Percentiles rank a stretch among this genome's conserved stretches.
Evolutionary conservation across 192 early-diverging fungal genomes (phyloP).

Genomic region (Dissophora ornata): DNA sequence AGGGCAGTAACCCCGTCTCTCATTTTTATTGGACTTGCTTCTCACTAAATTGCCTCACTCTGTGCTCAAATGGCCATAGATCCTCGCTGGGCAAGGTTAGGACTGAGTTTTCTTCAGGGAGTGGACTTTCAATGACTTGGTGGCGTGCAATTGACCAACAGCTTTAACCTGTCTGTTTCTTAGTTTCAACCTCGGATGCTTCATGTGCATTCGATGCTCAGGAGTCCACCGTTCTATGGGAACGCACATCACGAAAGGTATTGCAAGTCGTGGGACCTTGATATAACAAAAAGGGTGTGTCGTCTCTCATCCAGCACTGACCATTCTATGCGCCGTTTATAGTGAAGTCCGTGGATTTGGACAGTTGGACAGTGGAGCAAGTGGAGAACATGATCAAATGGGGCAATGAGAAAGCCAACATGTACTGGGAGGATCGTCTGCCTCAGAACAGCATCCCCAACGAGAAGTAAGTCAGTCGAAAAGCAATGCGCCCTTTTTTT

Average conservation of each 20-base stretch:
- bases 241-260: slow-evolving; percentile 88
- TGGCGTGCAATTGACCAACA: neutral
- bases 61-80: no score
- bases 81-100: slow-evolving; percentile 52
- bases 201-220: slow-evolving; percentile 72
- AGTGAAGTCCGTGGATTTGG: slow-evolving; percentile 90
- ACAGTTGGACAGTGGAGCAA: slow-evolving; percentile 84
- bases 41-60: neutral
- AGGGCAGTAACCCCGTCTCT: neutral
- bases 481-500: neutral
- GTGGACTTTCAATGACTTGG: no score
- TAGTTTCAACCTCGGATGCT: slow-evolving; percentile 66
- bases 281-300: no score
- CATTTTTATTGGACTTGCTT: neutral
- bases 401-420: slow-evolving; percentile 79
- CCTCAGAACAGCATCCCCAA: slow-evolving; percentile 58
- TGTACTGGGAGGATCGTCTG: slow-evolving; percentile 71
- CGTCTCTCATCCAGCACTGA: no score
- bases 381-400: slow-evolving; percentile 82
- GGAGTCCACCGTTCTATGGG: slow-evolving; percentile 87
- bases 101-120: neutral
- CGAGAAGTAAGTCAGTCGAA: slow-evolving; percentile 55
- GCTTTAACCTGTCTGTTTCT: neutral
- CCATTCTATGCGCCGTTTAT: neutral
- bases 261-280: no score